phyloP scores from a whole-genome alignment of 2,329 filamentous ascomycete species.

The Diplodia corticola region DNA sequence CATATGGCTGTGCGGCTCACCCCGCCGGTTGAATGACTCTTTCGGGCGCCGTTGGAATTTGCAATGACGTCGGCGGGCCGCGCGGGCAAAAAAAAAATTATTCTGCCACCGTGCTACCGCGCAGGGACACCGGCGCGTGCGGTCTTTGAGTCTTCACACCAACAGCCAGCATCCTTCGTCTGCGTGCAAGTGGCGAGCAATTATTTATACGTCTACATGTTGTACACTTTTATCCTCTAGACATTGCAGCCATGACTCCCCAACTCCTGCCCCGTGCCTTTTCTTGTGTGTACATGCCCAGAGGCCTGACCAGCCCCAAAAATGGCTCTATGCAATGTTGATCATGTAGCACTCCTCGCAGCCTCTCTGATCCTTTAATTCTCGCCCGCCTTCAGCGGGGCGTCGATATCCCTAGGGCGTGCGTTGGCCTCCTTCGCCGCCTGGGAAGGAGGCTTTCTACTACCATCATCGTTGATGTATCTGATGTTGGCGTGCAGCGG shows the following conservation, averaged over 20 bases:
- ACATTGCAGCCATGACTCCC: neutral
- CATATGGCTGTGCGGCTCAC: neutral
- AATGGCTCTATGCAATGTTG: neutral
- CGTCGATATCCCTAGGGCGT: neutral
- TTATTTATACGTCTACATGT: constrained; percentile 2
- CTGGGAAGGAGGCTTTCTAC: neutral
- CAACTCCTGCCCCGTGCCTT: neutral
- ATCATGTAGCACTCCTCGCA: neutral
- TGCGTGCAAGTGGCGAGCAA: neutral
- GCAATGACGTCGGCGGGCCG: constrained; percentile 10
- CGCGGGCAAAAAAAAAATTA: constrained; percentile 9
- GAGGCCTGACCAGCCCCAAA: neutral
- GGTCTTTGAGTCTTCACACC: neutral
- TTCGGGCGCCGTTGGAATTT: constrained; percentile 15
- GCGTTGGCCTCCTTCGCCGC: neutral
- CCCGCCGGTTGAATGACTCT: constrained; percentile 12
- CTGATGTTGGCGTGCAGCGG: neutral
- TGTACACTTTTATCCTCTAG: neutral
- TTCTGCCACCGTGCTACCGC: neutral
- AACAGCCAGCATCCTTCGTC: neutral
- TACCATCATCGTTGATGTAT: neutral
- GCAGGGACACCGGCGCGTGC: constrained; percentile 12
- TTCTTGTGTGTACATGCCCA: neutral
- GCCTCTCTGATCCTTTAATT: neutral
- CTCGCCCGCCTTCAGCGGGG: neutral